Conservation (phyloP, 768 basidiomycete genomes). For the Coprinopsis sp. region DNA sequence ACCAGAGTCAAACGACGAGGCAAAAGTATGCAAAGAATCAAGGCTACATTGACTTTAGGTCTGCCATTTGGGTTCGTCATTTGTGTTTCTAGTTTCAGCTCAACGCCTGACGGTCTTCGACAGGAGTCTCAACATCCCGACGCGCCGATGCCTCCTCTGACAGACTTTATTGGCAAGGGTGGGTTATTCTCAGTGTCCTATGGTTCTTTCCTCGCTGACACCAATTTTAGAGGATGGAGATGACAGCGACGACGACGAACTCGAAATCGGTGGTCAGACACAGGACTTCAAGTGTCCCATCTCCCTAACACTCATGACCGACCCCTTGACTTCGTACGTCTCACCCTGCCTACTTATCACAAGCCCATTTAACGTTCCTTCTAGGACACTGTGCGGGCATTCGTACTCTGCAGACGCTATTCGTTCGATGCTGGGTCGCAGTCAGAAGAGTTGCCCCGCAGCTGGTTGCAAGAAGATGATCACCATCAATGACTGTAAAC, state of each 20-base stretch:
- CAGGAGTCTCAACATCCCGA: constrained; percentile 69
- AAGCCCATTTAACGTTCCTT: constrained; percentile 3
- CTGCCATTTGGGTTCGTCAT: constrained; percentile 65
- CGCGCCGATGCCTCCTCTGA: constrained; percentile 70
- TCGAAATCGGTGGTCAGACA: constrained; percentile 82
- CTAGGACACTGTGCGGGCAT: constrained; percentile 69
- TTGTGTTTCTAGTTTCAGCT: not conserved
- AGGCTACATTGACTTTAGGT: constrained; percentile 57
- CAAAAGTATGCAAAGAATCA: constrained; percentile 72
- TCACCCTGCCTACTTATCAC: constrained; percentile 3
- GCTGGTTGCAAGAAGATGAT: constrained; percentile 67
- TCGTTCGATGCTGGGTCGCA: constrained; percentile 42
- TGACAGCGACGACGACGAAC: constrained; percentile 76
- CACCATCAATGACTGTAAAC: constrained; percentile 43
- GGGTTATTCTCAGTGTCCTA: constrained; percentile 6
- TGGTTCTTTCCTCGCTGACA: not conserved
- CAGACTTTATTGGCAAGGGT: constrained; percentile 70
- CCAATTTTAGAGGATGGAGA: constrained; percentile 64
- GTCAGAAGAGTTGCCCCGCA: constrained; percentile 55
- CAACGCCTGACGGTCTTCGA: constrained; percentile 2
- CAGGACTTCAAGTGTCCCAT: constrained; percentile 86
- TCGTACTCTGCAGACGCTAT: constrained; percentile 78
- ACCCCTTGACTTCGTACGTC: constrained; percentile 82
- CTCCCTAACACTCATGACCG: constrained; percentile 55
- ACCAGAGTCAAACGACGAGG: constrained; percentile 59